phyloP scores from a whole-genome alignment of 2,329 filamentous ascomycete genomes.

The Aspergillus sp. region DNA sequence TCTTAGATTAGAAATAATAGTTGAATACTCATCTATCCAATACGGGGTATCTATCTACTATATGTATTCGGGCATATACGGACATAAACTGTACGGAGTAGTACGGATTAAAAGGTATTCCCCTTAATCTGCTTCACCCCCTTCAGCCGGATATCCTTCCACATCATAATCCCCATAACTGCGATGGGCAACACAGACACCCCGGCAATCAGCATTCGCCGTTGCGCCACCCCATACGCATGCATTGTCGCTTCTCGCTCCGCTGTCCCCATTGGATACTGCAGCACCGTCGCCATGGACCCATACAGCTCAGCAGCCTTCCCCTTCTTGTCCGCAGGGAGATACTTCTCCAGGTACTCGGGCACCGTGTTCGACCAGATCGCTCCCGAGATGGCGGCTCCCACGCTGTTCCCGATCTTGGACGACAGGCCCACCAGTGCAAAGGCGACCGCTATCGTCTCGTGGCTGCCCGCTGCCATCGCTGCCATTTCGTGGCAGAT shows the following conservation, averaged over 20 bases:
- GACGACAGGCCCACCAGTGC: slow-evolving; percentile 30
- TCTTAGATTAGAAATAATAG: no score
- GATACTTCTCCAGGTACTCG: slow-evolving; percentile 37
- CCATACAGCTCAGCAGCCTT: slow-evolving; percentile 18
- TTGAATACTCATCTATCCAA: no score
- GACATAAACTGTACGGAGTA: no score
- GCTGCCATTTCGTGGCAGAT: slow-evolving; percentile 56
- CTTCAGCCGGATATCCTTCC: no score
- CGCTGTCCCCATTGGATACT: slow-evolving; percentile 23
- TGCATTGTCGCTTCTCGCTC: slow-evolving; percentile 30
- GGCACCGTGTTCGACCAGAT: slow-evolving; percentile 59
- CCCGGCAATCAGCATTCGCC: slow-evolving; percentile 28
- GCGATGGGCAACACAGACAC: no score
- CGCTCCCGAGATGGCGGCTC: slow-evolving; percentile 21
- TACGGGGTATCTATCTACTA: no score
- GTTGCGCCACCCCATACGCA: slow-evolving; percentile 36
- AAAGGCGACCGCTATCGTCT: slow-evolving; percentile 47
- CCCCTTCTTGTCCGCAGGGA: slow-evolving; percentile 34
- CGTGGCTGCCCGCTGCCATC: slow-evolving; percentile 51
- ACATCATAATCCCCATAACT: no score
- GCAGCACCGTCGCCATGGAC: slow-evolving; percentile 12
- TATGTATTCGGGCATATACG: no score
- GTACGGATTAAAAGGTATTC: no score
- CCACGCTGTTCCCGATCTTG: slow-evolving; percentile 32
- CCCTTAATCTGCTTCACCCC: no score